Percentiles rank a stretch among this genome's conserved stretches.
Conservation (phyloP, 805 yeast species). For the Brettanomyces sp. region DNA sequence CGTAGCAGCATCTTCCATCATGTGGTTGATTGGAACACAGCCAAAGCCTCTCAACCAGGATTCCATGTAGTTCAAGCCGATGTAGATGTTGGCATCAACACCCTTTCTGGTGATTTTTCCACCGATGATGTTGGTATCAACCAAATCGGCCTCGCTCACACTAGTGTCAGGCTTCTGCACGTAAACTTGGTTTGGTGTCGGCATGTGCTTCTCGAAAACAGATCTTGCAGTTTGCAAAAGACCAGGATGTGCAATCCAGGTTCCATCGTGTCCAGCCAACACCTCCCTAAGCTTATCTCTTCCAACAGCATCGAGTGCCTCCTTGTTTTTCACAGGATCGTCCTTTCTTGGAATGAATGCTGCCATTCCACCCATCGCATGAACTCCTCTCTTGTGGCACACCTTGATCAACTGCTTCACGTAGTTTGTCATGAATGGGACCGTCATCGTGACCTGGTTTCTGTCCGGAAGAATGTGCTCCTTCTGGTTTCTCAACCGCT, state of each 20-base stretch:
- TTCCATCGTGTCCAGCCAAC: conserved; percentile 74
- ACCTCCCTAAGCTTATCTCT: conserved; percentile 73
- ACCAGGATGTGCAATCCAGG: conserved; percentile 88
- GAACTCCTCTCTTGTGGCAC: conserved; percentile 72
- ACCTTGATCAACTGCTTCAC: conserved; percentile 64
- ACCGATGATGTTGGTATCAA: conserved; percentile 53
- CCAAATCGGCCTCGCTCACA: conserved; percentile 47
- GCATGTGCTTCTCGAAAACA: conserved; percentile 69
- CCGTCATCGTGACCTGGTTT: conserved; percentile 69
- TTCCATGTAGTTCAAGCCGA: conserved; percentile 75
- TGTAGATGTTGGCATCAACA: conserved; percentile 60
- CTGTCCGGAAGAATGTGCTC: conserved; percentile 70
- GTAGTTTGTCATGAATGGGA: conserved; percentile 74
- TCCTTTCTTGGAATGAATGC: conserved; percentile 77
- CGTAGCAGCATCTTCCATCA: conserved; percentile 89
- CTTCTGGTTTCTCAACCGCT: conserved; percentile 60
- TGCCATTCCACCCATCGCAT: conserved; percentile 90
- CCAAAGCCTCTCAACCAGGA: conserved; percentile 82
- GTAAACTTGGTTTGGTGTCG: conserved; percentile 69
- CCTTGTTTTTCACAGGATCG: conserved; percentile 51
- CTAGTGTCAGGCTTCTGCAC: conserved; percentile 31
- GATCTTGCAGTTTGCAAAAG: conserved; percentile 63
- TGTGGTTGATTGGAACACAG: conserved; percentile 75
- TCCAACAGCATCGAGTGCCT: conserved; percentile 64
- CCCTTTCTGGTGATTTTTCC: conserved; percentile 63